Base-by-base conservation (phyloP, 768 basidiomycete genomes). In the Phanerochaete sordida region DNA sequence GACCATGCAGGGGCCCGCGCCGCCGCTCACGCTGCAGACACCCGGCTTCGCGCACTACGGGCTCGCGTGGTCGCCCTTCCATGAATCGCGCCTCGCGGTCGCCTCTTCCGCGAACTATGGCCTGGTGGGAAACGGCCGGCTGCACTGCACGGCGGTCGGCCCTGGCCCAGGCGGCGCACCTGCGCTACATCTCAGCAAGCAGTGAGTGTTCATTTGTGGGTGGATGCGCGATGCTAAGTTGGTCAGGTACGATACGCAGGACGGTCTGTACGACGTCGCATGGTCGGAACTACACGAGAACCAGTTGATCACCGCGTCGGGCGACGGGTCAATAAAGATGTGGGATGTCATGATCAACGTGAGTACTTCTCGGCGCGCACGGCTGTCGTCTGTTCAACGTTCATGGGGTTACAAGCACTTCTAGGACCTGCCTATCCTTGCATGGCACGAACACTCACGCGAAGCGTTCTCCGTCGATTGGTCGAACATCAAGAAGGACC, bases 211-310 rank as follows among this genome's bases (percentile, higher is more conserved):
- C 27, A 21, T 43, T 19, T 43, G 6, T 53, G n/a, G 2, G 3
- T n/a, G 21, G 1, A 58, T 67, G 71, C 51, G 15, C 9, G 24
- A n/a, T n/a, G 9, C 62, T 73, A 69, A 48, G 58, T 66, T 64
- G 49, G 88, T 83, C 66, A 95, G 92, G 62, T 96, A 87, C 66
- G 93, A 95, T 70, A 87, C 93, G 0, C 92, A 94, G 72, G 95
- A 96, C 68, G 91, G 89, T 0, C 74, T 95, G 8, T 95, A 89
- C 71, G 94, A 95, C 68, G 76, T 94, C 50, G 93, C 95, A 0
- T 98, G 95, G 95, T 95, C 92, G 35, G 96, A 98, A 75, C 73
- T 86, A 31, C 93, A 97, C 73, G 95, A 96, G 76, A 94, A 96
- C 69, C 96, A 98, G 69, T 74, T 98, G 37, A 88, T 91, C 1